A percentile compares a stretch with the other conserved stretches of the same genome.
phyloP scores from a whole-genome alignment of 148 eudicot species.

The Nyssa sinensis region DNA sequence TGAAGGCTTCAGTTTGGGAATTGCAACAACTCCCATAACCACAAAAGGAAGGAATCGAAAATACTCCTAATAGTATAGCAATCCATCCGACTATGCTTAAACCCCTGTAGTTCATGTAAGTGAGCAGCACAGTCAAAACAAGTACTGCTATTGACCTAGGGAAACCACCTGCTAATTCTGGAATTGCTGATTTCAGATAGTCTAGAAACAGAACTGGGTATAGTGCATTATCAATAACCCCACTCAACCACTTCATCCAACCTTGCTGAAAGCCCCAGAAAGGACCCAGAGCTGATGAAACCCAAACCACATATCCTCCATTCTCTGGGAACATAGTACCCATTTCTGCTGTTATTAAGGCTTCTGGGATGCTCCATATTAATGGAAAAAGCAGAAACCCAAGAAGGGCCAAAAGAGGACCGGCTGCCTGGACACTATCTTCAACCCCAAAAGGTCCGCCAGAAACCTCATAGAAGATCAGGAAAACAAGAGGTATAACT shows the following conservation, averaged over 20 bases:
- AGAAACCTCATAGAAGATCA: no score
- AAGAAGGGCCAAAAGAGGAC: constrained; percentile 39
- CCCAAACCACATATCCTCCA: constrained; percentile 51
- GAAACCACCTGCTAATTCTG: constrained; percentile 25
- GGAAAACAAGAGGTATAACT: constrained; percentile 40
- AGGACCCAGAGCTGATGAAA: constrained; percentile 39
- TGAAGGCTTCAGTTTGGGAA: constrained; percentile 27
- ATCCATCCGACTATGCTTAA: constrained; percentile 39
- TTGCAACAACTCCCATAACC: constrained; percentile 31
- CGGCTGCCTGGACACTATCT: constrained; percentile 41
- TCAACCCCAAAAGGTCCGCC: constrained; percentile 49
- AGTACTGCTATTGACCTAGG: constrained; percentile 27
- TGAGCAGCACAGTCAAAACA: constrained; percentile 25
- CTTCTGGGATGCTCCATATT: constrained; percentile 50
- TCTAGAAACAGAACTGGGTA: constrained; percentile 49
- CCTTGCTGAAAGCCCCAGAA: constrained; percentile 47
- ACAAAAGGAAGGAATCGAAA: constrained; percentile 36
- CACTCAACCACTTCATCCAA: constrained; percentile 47
- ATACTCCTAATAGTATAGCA: constrained; percentile 29
- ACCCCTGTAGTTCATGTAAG: constrained; percentile 47
- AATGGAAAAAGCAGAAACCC: constrained; percentile 41
- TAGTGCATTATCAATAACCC: no score
- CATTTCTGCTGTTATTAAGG: constrained; percentile 46
- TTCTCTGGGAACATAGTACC: constrained; percentile 54
- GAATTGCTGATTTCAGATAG: constrained; percentile 41